Percentiles rank a stretch among this genome's conserved stretches.
Conservation (phyloP, 2,329 filamentous ascomycete species). For the Parascedosporium putredinis region DNA sequence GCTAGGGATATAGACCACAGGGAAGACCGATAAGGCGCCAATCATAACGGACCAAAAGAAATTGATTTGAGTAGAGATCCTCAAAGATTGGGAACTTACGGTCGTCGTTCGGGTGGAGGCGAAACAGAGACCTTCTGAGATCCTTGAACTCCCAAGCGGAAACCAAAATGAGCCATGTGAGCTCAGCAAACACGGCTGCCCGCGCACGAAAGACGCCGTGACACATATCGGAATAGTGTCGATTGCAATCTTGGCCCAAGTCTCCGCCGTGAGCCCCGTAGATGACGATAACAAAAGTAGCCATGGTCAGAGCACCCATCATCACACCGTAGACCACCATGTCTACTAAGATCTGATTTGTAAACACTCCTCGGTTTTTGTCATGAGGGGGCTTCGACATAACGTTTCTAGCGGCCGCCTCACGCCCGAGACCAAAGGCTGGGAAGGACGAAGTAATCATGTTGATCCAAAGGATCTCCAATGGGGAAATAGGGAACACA, state of each 20-base stretch:
- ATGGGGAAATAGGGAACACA: conserved; percentile 75
- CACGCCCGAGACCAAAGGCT: conserved; percentile 78
- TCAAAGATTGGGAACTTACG: conserved; percentile 43
- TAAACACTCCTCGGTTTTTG: conserved; percentile 60
- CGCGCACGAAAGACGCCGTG: conserved; percentile 56
- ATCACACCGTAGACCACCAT: conserved; percentile 71
- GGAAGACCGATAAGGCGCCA: conserved; percentile 52
- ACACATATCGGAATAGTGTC: conserved; percentile 44
- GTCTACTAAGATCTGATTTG: conserved; percentile 64
- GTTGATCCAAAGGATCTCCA: conserved; percentile 90
- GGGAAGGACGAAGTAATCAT: conserved; percentile 84
- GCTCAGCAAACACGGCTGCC: conserved; percentile 60
- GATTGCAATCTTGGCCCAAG: conserved; percentile 55
- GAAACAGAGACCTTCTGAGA: conserved; percentile 61
- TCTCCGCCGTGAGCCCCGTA: conserved; percentile 44
- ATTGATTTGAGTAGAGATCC: conserved; percentile 59
- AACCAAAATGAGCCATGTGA: conserved; percentile 65
- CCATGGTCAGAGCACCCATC: conserved; percentile 60
- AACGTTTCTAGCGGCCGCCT: conserved; percentile 63
- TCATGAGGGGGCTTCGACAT: conserved; percentile 72
- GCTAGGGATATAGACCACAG: conserved; percentile 61
- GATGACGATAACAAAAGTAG: conserved; percentile 55
- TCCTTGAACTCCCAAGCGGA: conserved; percentile 72
- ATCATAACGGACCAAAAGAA: conserved; percentile 57
- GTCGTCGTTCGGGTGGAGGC: conserved; percentile 44